These are phyloP conservation scores for Hemisphaericaspora xylofermentans DNA, from an alignment of 1,139 yeast species.

Conservation along the genomic window DNA sequence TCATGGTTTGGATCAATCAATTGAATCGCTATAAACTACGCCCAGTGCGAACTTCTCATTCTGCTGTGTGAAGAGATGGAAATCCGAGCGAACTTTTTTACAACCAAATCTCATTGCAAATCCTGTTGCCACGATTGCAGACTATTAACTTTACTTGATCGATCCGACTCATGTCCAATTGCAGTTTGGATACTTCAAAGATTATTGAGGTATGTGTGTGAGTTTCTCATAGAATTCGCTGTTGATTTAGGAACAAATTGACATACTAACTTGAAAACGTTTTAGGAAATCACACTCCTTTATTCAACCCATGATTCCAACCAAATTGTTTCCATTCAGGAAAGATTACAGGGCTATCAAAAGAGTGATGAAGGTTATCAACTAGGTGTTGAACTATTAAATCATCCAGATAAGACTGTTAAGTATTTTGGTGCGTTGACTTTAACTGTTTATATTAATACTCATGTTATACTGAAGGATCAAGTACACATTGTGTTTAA, in stretches of 20 bases:
- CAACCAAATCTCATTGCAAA: not conserved
- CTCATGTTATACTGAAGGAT: constrained; percentile 16
- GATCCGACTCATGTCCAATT: constrained; percentile 5
- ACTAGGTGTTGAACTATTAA: constrained; percentile 51
- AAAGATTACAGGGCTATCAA: constrained; percentile 54
- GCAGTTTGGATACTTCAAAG: constrained; percentile 11
- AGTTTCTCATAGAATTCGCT: too few relatives aligned
- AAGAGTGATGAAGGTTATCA: constrained; percentile 48
- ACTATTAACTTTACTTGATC: too few relatives aligned
- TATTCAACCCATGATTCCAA: constrained; percentile 43
- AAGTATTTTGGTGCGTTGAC: constrained; percentile 75
- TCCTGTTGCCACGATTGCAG: too few relatives aligned
- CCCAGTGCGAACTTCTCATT: too few relatives aligned
- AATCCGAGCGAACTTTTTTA: too few relatives aligned
- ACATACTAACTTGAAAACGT: constrained; percentile 11
- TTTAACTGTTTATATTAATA: constrained; percentile 56
- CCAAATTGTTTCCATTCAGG: constrained; percentile 48
- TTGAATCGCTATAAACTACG: too few relatives aligned
- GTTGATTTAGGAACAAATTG: too few relatives aligned
- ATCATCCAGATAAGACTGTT: constrained; percentile 45
- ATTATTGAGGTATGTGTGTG: constrained; percentile 19
- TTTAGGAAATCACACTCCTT: constrained; percentile 38
- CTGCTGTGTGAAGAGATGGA: too few relatives aligned
- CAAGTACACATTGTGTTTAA: constrained; percentile 8
- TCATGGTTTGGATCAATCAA: too few relatives aligned